Evolutionary conservation across 257 asterid species (phyloP).

Genomic region (Primulina eburnea): DNA sequence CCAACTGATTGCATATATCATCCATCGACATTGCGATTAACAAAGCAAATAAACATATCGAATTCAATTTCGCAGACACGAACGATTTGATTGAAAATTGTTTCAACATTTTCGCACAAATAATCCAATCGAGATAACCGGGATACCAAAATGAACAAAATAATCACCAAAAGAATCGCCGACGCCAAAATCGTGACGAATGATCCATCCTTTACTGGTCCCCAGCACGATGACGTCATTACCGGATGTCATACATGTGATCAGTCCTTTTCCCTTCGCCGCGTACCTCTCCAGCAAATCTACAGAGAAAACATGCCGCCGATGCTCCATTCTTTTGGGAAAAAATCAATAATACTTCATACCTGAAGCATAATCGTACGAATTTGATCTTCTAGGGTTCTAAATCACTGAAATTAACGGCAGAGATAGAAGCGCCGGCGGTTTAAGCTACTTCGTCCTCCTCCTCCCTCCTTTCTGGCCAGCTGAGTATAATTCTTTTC

Average conservation of each 20-base stretch:
- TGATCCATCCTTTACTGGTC: constrained; percentile 91
- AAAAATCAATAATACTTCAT: not conserved
- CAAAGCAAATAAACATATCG: constrained; percentile 2
- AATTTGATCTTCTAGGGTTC: no score
- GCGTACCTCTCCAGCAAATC: constrained; percentile 91
- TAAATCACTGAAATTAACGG: no score
- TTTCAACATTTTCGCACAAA: constrained; percentile 1
- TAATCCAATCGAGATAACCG: not conserved
- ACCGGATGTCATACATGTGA: constrained; percentile 95
- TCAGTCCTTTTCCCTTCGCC: constrained; percentile 82
- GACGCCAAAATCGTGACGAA: constrained; percentile 87
- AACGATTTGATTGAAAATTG: not conserved
- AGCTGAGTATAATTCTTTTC: not conserved
- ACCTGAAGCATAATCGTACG: no score
- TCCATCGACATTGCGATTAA: not conserved
- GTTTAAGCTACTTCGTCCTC: no score
- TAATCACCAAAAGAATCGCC: constrained; percentile 77
- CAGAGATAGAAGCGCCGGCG: no score
- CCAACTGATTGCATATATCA: no score
- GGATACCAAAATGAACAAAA: not conserved
- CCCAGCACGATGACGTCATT: constrained; percentile 89
- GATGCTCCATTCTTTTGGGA: constrained; percentile 41
- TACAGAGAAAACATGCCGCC: constrained; percentile 80
- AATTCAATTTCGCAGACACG: not conserved
- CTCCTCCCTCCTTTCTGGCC: no score